Conservation (phyloP, 805 yeast species). For the Metschnikowia lochheadii region DNA sequence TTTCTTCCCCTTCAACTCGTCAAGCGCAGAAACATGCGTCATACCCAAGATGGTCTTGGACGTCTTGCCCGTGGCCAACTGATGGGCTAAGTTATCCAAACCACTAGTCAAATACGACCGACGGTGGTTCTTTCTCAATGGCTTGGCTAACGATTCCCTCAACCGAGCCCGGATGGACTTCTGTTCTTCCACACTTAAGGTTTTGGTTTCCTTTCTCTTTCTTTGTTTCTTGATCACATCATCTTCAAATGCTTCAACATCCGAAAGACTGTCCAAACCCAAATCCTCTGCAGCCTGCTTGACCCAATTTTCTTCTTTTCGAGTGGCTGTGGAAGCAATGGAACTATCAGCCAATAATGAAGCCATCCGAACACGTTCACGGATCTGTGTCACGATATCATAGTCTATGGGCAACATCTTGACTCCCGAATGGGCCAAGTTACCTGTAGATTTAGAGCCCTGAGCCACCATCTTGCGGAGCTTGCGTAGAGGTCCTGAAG, state of each 20-base stretch:
- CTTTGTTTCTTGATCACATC: constrained; percentile 61
- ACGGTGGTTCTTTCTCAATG: constrained; percentile 61
- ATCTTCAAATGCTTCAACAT: constrained; percentile 59
- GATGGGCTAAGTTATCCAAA: constrained; percentile 69
- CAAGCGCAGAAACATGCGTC: constrained; percentile 62
- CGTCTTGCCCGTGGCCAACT: constrained; percentile 62
- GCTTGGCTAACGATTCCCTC: constrained; percentile 45
- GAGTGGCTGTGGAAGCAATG: constrained; percentile 52
- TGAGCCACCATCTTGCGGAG: constrained; percentile 55
- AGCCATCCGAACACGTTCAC: constrained; percentile 65
- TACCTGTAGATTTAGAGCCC: constrained; percentile 19
- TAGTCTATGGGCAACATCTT: constrained; percentile 72
- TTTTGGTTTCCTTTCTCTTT: constrained; percentile 40
- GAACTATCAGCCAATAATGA: constrained; percentile 72
- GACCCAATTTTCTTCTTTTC: constrained; percentile 76
- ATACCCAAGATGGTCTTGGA: constrained; percentile 70
- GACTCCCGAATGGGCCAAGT: constrained; percentile 46
- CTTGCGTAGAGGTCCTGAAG: constrained; percentile 80
- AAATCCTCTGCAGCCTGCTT: constrained; percentile 89
- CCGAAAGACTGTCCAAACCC: constrained; percentile 70
- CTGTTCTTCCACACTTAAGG: constrained; percentile 46
- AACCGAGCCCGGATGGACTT: constrained; percentile 49
- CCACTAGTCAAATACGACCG: constrained; percentile 80
- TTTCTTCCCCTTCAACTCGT: constrained; percentile 38
- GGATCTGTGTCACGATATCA: constrained; percentile 65